These are phyloP conservation scores for Fusarium chlamydosporum DNA, from an alignment of 2,329 filamentous ascomycete genomes.

Conservation along the genomic window DNA sequence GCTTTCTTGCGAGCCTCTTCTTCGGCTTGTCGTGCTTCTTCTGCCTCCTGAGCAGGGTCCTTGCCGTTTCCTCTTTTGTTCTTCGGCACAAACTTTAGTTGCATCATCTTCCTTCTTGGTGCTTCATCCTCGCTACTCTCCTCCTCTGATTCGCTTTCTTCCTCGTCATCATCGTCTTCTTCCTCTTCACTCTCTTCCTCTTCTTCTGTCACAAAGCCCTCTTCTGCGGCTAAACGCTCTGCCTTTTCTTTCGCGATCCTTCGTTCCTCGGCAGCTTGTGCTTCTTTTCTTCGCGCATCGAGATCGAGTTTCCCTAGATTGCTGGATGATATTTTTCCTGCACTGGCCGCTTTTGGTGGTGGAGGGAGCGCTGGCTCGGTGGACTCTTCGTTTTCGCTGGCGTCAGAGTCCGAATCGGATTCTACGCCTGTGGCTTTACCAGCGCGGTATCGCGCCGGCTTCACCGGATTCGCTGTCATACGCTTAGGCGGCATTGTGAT, in stretches of 20 bases:
- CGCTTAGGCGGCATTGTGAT: constrained; percentile 77
- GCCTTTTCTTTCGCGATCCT: constrained; percentile 65
- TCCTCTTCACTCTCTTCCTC: constrained; percentile 60
- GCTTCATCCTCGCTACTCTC: constrained; percentile 70
- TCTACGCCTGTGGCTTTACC: constrained; percentile 78
- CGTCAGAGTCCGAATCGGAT: constrained; percentile 68
- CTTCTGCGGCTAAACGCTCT: constrained; percentile 68
- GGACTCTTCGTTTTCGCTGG: constrained; percentile 60
- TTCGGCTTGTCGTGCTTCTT: constrained; percentile 60
- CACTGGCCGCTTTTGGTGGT: constrained; percentile 70
- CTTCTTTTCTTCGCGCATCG: constrained; percentile 62
- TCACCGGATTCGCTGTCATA: constrained; percentile 92
- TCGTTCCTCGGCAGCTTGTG: constrained; percentile 62
- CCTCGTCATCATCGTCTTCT: constrained; percentile 56
- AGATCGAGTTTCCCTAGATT: constrained; percentile 68
- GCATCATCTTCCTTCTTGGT: constrained; percentile 69
- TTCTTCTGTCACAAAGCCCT: constrained; percentile 74
- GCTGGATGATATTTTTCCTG: constrained; percentile 67
- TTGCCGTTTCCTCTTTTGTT: constrained; percentile 62
- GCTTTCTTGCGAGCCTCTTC: constrained; percentile 77
- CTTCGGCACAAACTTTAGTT: constrained; percentile 75
- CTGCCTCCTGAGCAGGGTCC: constrained; percentile 53
- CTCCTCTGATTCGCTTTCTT: constrained; percentile 60
- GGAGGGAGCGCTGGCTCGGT: constrained; percentile 60
- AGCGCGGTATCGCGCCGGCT: constrained; percentile 85